Conservation (phyloP, 2,329 filamentous ascomycete species). For the Hypoxylon sp. region DNA sequence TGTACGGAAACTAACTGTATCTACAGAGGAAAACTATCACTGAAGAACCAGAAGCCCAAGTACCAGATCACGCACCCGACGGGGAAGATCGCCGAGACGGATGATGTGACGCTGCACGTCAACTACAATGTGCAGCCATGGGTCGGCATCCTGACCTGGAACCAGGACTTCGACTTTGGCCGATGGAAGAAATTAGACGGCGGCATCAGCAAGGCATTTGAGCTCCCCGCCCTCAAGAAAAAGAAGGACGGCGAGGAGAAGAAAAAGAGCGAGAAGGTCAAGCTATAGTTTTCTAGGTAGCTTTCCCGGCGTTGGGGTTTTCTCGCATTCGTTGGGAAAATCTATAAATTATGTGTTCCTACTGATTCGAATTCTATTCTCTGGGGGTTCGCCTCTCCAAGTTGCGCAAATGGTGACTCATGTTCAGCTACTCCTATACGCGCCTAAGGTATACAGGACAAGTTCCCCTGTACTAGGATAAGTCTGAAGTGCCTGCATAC, state of each 20-base stretch:
- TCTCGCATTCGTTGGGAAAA: neutral
- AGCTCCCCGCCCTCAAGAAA: slow-evolving; percentile 75
- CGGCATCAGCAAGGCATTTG: slow-evolving; percentile 75
- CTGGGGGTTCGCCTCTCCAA: neutral
- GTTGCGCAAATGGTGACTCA: neutral
- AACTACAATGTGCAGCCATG: slow-evolving; percentile 99
- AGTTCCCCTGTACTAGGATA: neutral
- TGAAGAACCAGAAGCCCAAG: slow-evolving; percentile 91
- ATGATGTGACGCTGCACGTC: slow-evolving; percentile 82
- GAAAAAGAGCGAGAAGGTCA: slow-evolving; percentile 6
- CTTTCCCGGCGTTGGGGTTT: neutral
- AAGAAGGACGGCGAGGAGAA: slow-evolving; percentile 64
- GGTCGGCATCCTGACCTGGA: slow-evolving; percentile 92
- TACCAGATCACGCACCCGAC: slow-evolving; percentile 96
- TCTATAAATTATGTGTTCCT: neutral
- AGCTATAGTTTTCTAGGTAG: neutral
- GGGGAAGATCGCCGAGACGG: slow-evolving; percentile 80
- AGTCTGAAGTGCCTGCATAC: neutral
- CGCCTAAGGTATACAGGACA: no score
- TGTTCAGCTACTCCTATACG: neutral
- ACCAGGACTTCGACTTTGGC: slow-evolving; percentile 69
- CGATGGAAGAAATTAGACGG: slow-evolving; percentile 76
- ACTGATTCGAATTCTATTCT: neutral
- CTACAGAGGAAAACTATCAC: slow-evolving; percentile 77
- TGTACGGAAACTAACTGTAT: neutral